Evolutionary conservation across 1,139 yeast species (phyloP).

Genomic region (Kodamaea derodonti): DNA sequence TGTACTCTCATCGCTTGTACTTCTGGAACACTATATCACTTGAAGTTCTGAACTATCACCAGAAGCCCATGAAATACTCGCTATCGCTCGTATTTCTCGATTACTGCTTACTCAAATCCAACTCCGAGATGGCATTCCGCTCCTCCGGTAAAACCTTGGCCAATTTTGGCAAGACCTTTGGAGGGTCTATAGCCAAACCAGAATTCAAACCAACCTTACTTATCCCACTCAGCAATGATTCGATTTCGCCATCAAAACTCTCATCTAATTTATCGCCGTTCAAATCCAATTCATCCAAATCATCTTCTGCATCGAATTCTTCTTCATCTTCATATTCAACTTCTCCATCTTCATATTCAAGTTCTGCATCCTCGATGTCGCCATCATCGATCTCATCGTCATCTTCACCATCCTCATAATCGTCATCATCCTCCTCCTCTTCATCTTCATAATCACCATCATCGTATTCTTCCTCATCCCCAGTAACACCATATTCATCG

Average conservation of each 20-base stretch:
- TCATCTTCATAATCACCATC: slow-evolving; percentile 13
- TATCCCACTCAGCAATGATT: background rate
- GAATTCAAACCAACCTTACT: background rate
- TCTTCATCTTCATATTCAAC: slow-evolving; percentile 20
- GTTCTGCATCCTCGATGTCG: slow-evolving; percentile 25
- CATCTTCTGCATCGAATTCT: background rate
- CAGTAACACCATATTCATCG: slow-evolving; percentile 14
- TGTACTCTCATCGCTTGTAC: too few relatives aligned
- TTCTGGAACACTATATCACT: too few relatives aligned
- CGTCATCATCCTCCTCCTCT: slow-evolving; percentile 8
- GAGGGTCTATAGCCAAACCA: background rate
- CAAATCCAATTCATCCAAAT: background rate
- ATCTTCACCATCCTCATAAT: slow-evolving; percentile 26
- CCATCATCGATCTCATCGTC: slow-evolving; percentile 29
- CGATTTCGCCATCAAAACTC: background rate
- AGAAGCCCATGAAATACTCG: too few relatives aligned
- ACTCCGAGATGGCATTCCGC: too few relatives aligned
- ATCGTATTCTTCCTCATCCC: slow-evolving; percentile 15
- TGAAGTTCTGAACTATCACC: too few relatives aligned
- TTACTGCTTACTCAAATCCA: too few relatives aligned
- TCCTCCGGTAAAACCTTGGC: too few relatives aligned
- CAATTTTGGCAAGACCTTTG: background rate
- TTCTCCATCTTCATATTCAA: slow-evolving; percentile 23
- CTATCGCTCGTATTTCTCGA: too few relatives aligned
- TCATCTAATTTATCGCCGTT: background rate